A percentile compares a stretch with the other conserved stretches of the same genome.
Conservation (phyloP, 148 eudicot genomes). For the Diospyros kaki region DNA sequence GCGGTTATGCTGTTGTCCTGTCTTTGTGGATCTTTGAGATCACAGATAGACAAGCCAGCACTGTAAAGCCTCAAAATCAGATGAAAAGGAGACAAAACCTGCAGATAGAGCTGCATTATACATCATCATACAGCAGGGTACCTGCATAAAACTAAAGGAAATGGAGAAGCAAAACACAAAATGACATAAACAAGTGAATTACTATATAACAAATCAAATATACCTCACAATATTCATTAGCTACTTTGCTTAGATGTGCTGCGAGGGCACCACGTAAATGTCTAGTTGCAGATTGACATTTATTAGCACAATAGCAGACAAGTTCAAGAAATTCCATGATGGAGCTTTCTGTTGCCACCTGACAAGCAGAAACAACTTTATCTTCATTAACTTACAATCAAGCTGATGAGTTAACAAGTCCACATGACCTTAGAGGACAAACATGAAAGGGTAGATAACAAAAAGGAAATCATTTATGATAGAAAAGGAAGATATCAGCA, state of each 20-base stretch:
- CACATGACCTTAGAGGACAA: too few species aligned
- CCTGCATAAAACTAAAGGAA: not conserved
- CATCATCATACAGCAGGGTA: not conserved
- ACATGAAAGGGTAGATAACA: too few species aligned
- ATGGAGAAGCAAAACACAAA: not conserved
- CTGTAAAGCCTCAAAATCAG: constrained; percentile 55
- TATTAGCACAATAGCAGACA: constrained; percentile 50
- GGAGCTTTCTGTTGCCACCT: constrained; percentile 40
- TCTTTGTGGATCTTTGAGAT: constrained; percentile 24
- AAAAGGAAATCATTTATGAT: too few species aligned
- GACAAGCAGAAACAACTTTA: constrained; percentile 23
- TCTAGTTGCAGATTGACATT: constrained; percentile 42
- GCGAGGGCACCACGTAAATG: constrained; percentile 42
- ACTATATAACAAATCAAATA: constrained; percentile 10
- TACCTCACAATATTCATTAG: constrained; percentile 49
- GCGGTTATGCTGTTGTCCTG: constrained; percentile 17
- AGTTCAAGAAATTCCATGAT: constrained; percentile 53
- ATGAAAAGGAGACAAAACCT: constrained; percentile 39
- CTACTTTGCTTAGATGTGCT: constrained; percentile 35
- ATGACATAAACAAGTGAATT: not conserved
- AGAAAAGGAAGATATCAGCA: too few species aligned
- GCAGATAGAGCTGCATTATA: constrained; percentile 20
- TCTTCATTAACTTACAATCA: too few species aligned
- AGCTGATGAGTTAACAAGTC: too few species aligned
- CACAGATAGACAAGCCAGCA: constrained; percentile 44